phyloP scores from a whole-genome alignment of 2,329 filamentous ascomycete genomes.

The Aspergillus fumigatus region DNA sequence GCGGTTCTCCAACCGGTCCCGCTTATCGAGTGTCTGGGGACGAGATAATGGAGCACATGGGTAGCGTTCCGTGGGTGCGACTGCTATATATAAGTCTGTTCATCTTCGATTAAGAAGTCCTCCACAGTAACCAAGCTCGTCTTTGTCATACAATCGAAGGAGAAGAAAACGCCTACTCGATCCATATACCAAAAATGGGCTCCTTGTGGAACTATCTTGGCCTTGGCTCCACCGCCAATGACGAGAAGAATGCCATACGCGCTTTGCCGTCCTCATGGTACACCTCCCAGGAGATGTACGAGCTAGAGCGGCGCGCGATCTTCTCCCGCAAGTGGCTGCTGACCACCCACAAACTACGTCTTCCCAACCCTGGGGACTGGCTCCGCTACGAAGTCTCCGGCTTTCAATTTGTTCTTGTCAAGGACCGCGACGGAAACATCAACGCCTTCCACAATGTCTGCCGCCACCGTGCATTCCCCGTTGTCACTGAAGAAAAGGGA shows the following conservation, averaged over 20 bases:
- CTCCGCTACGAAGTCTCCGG: constrained; percentile 53
- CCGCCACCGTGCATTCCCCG: constrained; percentile 55
- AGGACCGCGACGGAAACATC: constrained; percentile 49
- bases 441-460: constrained; percentile 60
- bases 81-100: neutral
- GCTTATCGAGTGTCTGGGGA: neutral
- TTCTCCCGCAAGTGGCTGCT: constrained; percentile 52
- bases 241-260: constrained; percentile 31
- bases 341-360: constrained; percentile 40
- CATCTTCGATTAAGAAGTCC: neutral
- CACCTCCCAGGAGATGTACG: constrained; percentile 42
- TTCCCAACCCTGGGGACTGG: constrained; percentile 53
- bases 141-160: neutral
- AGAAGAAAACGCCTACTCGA: neutral
- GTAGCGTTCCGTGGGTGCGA: neutral
- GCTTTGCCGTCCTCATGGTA: constrained; percentile 52
- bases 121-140: neutral
- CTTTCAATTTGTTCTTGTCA: constrained; percentile 52
- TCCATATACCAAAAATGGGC: neutral
- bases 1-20: neutral
- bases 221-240: constrained; percentile 16
- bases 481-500: constrained; percentile 48
- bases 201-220: constrained; percentile 33
- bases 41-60: neutral
- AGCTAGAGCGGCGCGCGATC: constrained; percentile 54